Evolutionary conservation across 371 early-diverging fungal species (phyloP).

Genomic region (Nosema muscidifuracis): DNA sequence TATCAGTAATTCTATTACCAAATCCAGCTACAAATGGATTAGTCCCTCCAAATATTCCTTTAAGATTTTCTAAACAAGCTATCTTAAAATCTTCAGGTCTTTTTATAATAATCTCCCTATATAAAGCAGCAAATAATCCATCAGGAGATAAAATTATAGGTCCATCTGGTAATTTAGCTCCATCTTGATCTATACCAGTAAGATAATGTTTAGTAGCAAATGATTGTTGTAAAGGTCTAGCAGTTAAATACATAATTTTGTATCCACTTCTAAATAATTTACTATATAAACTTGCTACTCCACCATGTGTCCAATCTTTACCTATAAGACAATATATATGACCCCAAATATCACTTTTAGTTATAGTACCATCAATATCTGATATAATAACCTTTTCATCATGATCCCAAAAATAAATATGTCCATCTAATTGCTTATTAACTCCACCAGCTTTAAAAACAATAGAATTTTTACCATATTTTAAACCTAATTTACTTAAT

Average conservation of each 20-base stretch:
- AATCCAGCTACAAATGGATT: slow-evolving; percentile 93
- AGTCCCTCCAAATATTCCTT: slow-evolving; percentile 67
- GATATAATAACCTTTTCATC: slow-evolving; percentile 82
- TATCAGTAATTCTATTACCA: slow-evolving; percentile 88
- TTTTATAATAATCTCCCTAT: slow-evolving; percentile 78
- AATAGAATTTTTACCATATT: slow-evolving; percentile 77
- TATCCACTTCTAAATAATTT: slow-evolving; percentile 87
- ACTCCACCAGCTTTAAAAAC: slow-evolving; percentile 71
- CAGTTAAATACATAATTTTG: slow-evolving; percentile 85
- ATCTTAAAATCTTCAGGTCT: slow-evolving; percentile 95
- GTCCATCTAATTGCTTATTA: slow-evolving; percentile 69
- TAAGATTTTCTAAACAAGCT: slow-evolving; percentile 81
- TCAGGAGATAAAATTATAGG: slow-evolving; percentile 93
- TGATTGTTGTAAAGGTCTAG: slow-evolving; percentile 88
- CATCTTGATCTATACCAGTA: slow-evolving; percentile 75
- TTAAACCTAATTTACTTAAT: slow-evolving; percentile 67
- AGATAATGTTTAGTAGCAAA: slow-evolving; percentile 78
- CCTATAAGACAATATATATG: slow-evolving; percentile 93
- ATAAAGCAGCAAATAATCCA: slow-evolving; percentile 73
- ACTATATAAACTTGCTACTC: slow-evolving; percentile 86
- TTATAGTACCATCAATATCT: slow-evolving; percentile 98
- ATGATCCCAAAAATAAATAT: slow-evolving; percentile 76
- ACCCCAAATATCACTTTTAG: slow-evolving; percentile 85
- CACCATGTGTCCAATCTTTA: slow-evolving; percentile 92
- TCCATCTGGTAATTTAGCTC: slow-evolving; percentile 80